Conservation (phyloP, 2,329 filamentous ascomycete genomes). For the Leptographium radiaticola region DNA sequence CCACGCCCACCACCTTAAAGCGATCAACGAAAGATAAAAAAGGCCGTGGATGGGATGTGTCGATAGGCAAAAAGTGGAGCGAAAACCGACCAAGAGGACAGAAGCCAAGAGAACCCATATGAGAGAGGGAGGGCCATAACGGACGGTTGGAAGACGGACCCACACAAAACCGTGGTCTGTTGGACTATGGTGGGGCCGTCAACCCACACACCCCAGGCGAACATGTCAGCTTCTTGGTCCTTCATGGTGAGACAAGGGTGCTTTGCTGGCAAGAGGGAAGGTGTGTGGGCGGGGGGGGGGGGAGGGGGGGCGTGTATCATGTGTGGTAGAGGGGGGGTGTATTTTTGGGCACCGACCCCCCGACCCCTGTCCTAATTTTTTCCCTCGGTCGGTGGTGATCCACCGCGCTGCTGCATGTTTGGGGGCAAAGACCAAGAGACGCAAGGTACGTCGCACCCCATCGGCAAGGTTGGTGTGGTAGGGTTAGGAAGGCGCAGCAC, state of each 20-base stretch:
- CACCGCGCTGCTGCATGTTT: not conserved
- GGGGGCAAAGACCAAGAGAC: not conserved
- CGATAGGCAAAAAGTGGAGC: constrained; percentile 21
- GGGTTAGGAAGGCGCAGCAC: constrained; percentile 1
- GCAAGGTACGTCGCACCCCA: not conserved
- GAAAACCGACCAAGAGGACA: constrained; percentile 1
- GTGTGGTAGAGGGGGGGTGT: not conserved
- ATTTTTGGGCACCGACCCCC: not conserved
- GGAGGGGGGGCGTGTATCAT: not conserved
- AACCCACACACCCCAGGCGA: constrained; percentile 1
- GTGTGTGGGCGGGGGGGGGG: constrained; percentile 1
- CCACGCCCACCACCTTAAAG: constrained; percentile 19
- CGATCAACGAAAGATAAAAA: constrained; percentile 24
- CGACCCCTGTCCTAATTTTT: not conserved
- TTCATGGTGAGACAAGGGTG: constrained; percentile 5
- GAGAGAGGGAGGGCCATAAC: constrained; percentile 1
- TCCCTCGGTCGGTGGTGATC: not conserved
- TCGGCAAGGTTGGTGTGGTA: not conserved
- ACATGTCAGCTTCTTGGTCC: constrained; percentile 4
- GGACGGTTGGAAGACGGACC: constrained; percentile 9
- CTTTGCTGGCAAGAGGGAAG: constrained; percentile 3
- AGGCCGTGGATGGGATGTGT: constrained; percentile 14
- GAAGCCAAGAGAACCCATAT: constrained; percentile 3
- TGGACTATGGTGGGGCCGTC: constrained; percentile 6
- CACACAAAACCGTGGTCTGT: constrained; percentile 8